phyloP scores from a whole-genome alignment of 371 early-diverging fungal species.

The Parasitella parasitica region DNA sequence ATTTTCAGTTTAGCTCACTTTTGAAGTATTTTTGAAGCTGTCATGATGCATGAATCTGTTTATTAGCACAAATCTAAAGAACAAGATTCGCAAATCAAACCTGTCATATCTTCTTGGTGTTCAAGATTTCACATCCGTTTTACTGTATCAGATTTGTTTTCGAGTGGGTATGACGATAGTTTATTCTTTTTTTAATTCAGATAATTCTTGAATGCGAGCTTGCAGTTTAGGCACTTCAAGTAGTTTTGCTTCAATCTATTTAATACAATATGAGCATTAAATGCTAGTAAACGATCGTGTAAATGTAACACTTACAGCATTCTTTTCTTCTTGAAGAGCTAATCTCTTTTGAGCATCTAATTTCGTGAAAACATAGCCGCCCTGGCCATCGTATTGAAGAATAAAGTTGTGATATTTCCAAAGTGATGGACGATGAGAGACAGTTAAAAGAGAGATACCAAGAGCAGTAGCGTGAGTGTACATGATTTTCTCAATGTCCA shows the following conservation, averaged over 20 bases:
- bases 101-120: too few species aligned
- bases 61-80: too few species aligned
- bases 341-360: conserved; percentile 87
- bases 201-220: conserved; percentile 64
- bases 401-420: conserved; percentile 88
- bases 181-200: conserved; percentile 27
- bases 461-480: conserved; percentile 83
- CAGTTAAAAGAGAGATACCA: conserved; percentile 86
- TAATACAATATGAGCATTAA: neutral
- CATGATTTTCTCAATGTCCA: conserved; percentile 89
- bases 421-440: conserved; percentile 85
- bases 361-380: conserved; percentile 82
- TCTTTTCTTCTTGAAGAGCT: conserved; percentile 75
- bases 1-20: too few species aligned
- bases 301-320: conserved; percentile 40
- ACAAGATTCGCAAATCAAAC: too few species aligned
- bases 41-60: too few species aligned
- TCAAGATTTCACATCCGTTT: too few species aligned
- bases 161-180: neutral
- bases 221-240: conserved; percentile 71
- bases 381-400: conserved; percentile 87
- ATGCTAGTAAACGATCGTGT: neutral
- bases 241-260: conserved; percentile 69
- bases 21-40: too few species aligned
- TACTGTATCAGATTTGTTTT: too few species aligned